Conservation (phyloP, 2,329 filamentous ascomycete species). For the Nothophoma quercina region DNA sequence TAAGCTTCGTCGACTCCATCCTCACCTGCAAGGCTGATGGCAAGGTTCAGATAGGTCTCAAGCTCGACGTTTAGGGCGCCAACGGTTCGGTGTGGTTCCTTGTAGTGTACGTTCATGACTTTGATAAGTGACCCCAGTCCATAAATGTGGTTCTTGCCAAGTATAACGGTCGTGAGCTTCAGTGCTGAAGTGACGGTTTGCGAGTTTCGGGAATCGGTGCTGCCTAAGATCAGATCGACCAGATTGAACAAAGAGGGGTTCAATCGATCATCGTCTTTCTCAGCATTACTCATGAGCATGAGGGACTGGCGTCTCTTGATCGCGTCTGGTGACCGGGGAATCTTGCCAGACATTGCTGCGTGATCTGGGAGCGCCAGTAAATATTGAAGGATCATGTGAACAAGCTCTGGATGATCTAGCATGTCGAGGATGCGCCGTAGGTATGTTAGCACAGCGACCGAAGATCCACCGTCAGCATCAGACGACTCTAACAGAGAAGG, state of each 20-base stretch:
- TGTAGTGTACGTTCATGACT: conserved; percentile 65
- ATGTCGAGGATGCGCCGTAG: conserved; percentile 88
- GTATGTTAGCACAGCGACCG: conserved; percentile 94
- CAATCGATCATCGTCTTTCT: conserved; percentile 74
- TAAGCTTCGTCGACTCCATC: conserved; percentile 77
- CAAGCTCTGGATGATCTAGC: conserved; percentile 90
- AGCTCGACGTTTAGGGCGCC: conserved; percentile 80
- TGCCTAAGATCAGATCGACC: conserved; percentile 87
- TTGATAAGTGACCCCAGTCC: conserved; percentile 79
- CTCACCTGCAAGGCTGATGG: conserved; percentile 71
- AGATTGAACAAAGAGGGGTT: conserved; percentile 92
- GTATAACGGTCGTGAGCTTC: conserved; percentile 83
- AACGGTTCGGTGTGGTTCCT: conserved; percentile 68
- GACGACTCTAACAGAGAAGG: conserved; percentile 96
- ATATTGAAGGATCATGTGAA: conserved; percentile 92
- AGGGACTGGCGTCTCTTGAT: conserved; percentile 87
- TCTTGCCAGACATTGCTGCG: conserved; percentile 43
- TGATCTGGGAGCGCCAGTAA: conserved; percentile 80
- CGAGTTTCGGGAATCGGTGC: conserved; percentile 80
- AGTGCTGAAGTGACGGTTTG: conserved; percentile 91
- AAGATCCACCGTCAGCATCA: conserved; percentile 95
- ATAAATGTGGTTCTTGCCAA: conserved; percentile 88
- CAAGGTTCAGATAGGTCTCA: conserved; percentile 73
- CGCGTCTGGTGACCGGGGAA: conserved; percentile 63
- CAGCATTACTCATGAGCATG: conserved; percentile 81